A percentile compares a stretch with the other conserved stretches of the same genome.
These are phyloP conservation scores for Aureobasidium leucospermi DNA, from an alignment of 2,329 filamentous ascomycete species.

Conservation along the genomic window DNA sequence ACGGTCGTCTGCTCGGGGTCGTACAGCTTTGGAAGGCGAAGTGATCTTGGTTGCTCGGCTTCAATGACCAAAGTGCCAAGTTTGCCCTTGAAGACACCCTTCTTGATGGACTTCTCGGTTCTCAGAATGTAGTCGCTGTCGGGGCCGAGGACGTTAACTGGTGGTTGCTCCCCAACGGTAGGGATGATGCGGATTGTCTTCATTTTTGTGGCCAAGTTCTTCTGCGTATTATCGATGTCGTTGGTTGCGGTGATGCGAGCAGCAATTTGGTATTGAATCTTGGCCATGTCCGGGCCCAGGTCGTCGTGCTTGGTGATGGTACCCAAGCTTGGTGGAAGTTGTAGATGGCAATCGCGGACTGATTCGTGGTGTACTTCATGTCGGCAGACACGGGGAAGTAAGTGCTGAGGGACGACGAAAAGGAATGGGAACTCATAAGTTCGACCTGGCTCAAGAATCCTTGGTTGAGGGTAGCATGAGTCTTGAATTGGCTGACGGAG, in stretches of 20 bases:
- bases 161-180: conserved; percentile 52
- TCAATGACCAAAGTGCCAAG: conserved; percentile 52
- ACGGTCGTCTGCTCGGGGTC: conserved; percentile 33
- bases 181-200: conserved; percentile 56
- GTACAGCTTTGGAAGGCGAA: conserved; percentile 41
- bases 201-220: conserved; percentile 40
- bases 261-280: conserved; percentile 49
- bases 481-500: conserved; percentile 53
- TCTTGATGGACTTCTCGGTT: conserved; percentile 53
- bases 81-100: conserved; percentile 52
- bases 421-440: conserved; percentile 55
- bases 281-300: conserved; percentile 55
- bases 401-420: conserved; percentile 54
- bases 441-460: conserved; percentile 47
- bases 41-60: conserved; percentile 50
- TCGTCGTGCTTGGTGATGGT: conserved; percentile 44
- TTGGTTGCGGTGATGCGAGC: conserved; percentile 31
- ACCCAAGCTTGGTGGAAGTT: conserved; percentile 55
- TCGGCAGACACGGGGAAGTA: conserved; percentile 53
- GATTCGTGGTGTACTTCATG: conserved; percentile 46
- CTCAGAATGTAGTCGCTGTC: conserved; percentile 45
- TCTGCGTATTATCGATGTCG: conserved; percentile 33
- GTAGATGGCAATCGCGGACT: conserved; percentile 49
- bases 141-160: conserved; percentile 43
- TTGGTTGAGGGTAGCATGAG: conserved; percentile 46